phyloP scores from a whole-genome alignment of 768 basidiomycete genomes.

The Dioszegia crocea region DNA sequence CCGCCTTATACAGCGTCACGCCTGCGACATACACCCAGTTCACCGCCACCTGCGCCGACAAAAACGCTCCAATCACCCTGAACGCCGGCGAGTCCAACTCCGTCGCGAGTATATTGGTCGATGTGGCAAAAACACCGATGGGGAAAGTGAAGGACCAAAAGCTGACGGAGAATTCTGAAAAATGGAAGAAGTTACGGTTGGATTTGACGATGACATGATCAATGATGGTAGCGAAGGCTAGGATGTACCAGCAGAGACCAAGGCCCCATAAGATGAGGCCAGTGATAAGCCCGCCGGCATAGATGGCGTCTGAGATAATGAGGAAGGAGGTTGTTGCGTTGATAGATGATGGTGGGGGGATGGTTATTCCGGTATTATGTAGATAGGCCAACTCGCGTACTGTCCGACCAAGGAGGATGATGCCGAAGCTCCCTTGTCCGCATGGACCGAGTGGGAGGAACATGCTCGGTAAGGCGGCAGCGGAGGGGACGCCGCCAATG shows the following conservation, averaged over 20 bases:
- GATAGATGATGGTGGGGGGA: neutral
- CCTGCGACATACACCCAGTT: conserved; percentile 41
- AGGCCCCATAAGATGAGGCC: conserved; percentile 47
- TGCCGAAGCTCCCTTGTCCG: conserved; percentile 58
- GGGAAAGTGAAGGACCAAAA: conserved; percentile 46
- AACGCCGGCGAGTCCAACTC: conserved; percentile 44
- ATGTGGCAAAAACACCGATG: conserved; percentile 39
- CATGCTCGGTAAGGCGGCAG: conserved; percentile 47
- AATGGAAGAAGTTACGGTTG: conserved; percentile 21
- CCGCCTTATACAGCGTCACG: conserved; percentile 26
- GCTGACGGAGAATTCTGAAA: conserved; percentile 22
- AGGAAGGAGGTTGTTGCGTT: neutral
- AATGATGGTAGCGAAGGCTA: conserved; percentile 33
- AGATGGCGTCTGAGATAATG: conserved; percentile 27
- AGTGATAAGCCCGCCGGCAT: conserved; percentile 29
- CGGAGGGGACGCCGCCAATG: conserved; percentile 34
- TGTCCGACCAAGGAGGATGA: conserved; percentile 38
- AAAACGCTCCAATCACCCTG: conserved; percentile 38
- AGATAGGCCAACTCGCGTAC: conserved; percentile 23
- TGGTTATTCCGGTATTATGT: conserved; percentile 11
- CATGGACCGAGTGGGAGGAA: conserved; percentile 74
- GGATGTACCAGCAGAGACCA: conserved; percentile 41
- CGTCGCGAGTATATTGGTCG: conserved; percentile 34
- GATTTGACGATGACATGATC: conserved; percentile 12
- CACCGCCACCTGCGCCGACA: conserved; percentile 33